phyloP scores from a whole-genome alignment of 2,329 filamentous ascomycete species.

The Talaromyces rugulosus region DNA sequence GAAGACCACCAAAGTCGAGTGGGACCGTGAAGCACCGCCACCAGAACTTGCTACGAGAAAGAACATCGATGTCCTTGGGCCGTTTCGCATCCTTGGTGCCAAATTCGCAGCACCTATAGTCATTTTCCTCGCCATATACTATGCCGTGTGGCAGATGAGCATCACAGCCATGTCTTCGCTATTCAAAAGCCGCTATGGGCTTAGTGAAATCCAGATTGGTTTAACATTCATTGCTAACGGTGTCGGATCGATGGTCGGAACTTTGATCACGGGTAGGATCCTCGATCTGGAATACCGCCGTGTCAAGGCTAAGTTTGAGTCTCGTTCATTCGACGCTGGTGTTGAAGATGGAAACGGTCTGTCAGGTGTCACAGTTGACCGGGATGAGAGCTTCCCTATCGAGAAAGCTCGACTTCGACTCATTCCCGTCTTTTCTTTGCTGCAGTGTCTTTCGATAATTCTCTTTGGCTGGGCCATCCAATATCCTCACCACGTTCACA shows the following conservation, averaged over 20 bases:
- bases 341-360: background rate
- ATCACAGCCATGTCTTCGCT: constrained; percentile 52
- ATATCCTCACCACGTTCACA: constrained; percentile 38
- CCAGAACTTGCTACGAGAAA: constrained; percentile 23
- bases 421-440: constrained; percentile 41
- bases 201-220: constrained; percentile 45
- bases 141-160: constrained; percentile 54
- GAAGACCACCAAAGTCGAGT: constrained; percentile 7
- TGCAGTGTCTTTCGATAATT: constrained; percentile 46
- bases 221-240: constrained; percentile 55
- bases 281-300: constrained; percentile 50
- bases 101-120: constrained; percentile 44
- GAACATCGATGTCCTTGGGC: constrained; percentile 42
- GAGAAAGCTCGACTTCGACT: constrained; percentile 51
- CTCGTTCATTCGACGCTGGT: constrained; percentile 1
- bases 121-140: constrained; percentile 48
- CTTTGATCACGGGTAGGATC: constrained; percentile 49
- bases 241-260: constrained; percentile 52
- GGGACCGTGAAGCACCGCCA: background rate
- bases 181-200: constrained; percentile 42
- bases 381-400: constrained; percentile 39
- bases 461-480: constrained; percentile 53
- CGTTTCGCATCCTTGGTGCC: constrained; percentile 45
- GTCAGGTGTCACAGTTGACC: background rate
- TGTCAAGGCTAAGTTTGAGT: constrained; percentile 30